These are phyloP conservation scores for Nicotiana sylvestris DNA, from an alignment of 257 asterid species.

Conservation along the genomic window DNA sequence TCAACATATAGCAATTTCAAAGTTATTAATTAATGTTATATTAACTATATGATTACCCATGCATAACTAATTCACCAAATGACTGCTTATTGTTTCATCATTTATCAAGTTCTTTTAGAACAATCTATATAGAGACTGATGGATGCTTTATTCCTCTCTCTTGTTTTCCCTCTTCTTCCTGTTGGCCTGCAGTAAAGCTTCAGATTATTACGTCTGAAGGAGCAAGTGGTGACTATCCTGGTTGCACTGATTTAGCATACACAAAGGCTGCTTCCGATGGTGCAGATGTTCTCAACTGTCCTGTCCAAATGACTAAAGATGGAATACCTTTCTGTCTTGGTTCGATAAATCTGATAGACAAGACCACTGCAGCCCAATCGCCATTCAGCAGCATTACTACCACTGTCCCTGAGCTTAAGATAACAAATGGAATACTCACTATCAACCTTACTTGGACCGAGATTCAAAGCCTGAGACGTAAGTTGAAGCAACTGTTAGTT, in stretches of 20 bases:
- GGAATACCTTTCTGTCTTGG: constrained; percentile 74
- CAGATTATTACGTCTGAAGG: constrained; percentile 67
- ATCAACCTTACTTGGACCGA: constrained; percentile 65
- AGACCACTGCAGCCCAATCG: constrained; percentile 38
- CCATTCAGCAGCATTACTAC: constrained; percentile 27
- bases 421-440: constrained; percentile 44
- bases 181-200: constrained; percentile 38
- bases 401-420: constrained; percentile 42
- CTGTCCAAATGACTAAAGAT: constrained; percentile 67
- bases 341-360: constrained; percentile 55
- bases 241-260: constrained; percentile 67
- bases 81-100: not conserved
- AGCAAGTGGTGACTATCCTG: constrained; percentile 84
- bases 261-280: constrained; percentile 63
- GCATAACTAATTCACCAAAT: not conserved
- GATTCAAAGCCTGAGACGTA: constrained; percentile 54
- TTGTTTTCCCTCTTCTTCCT: not conserved
- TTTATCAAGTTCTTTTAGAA: no score
- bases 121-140: no score
- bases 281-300: constrained; percentile 74
- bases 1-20: not conserved
- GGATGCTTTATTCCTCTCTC: not conserved
- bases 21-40: not conserved
- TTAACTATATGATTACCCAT: not conserved
- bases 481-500: constrained; percentile 24